Percentiles rank a stretch among this genome's conserved stretches.
Evolutionary conservation across 345 rosid species (phyloP).

Genomic region (Syzygium grande): DNA sequence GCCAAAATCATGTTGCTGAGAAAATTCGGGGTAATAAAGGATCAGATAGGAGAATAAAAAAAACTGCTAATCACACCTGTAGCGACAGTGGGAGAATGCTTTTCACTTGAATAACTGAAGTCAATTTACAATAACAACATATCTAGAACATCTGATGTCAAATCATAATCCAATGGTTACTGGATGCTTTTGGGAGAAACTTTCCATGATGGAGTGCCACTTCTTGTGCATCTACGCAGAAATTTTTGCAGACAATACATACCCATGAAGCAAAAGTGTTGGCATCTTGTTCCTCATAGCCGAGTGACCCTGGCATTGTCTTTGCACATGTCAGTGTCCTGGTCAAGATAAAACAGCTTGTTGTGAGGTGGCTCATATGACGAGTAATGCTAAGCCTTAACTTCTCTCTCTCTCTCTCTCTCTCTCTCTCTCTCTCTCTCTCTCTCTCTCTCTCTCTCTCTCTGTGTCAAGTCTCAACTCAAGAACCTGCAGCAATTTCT

Average conservation of each 20-base stretch:
- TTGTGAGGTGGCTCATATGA: not conserved
- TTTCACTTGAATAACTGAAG: not conserved
- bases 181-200: not conserved
- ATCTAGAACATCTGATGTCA: not conserved
- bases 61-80: not conserved
- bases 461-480: not conserved
- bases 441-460: no score
- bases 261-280: slow-evolving; percentile 52
- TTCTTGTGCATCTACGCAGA: not conserved
- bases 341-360: not conserved
- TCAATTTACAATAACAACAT: not conserved
- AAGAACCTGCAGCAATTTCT: not conserved
- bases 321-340: slow-evolving; percentile 33
- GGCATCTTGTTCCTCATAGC: slow-evolving; percentile 44
- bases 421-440: not conserved
- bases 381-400: not conserved
- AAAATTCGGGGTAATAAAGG: not conserved
- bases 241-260: not conserved
- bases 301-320: slow-evolving; percentile 51
- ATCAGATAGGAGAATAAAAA: not conserved
- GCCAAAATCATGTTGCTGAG: not conserved
- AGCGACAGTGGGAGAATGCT: not conserved
- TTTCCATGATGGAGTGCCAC: not conserved
- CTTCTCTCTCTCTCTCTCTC: not conserved
- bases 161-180: not conserved